Base-by-base conservation (phyloP, 805 yeast genomes). In the Metschnikowia lachancei region DNA sequence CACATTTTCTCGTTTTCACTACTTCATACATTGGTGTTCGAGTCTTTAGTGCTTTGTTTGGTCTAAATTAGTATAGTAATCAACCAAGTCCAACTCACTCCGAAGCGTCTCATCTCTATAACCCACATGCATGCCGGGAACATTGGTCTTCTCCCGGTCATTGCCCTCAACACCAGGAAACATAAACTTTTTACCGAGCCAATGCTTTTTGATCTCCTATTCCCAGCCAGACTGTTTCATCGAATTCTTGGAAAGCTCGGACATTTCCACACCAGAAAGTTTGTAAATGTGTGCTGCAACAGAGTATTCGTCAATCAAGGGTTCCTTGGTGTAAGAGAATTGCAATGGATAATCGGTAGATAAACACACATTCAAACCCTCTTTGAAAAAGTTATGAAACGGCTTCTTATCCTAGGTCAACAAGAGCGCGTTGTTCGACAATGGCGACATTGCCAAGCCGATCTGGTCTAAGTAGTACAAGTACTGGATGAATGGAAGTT, bases 231-330 rank as follows among this genome's bases (percentile, higher is more conserved):
- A 84, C 74, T 92, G 97, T 49, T 77, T 65, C 3, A 94, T 98
- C 0, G 98, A 91, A 66, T 92, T 91, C 53, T 82, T 77, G 0
- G 99, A 99, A 57, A 94, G 73, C 64, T 94, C 99, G 63, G 98
- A 91, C 95, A 94, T 89, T 66, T 94, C 99, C 28, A 92, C 98
- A 51, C 89, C 82, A 0, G 96, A 88, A 35, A 94, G 75, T 63
- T 94, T 90, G 75, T 91, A 94, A 56, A 94, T 94, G 67, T 94
- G 98, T 0, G 97, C 98, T 6, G 99, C 99, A 26, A 94, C 98
- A 2, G 97, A 88, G 64, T 91, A 94, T 66, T 94, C 99, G 66
- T 94, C 99, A 56, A 94, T 94, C 60, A 94, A 76, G 13, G 99
- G 98, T 62, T 94, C 99, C 60, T 95, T 82, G 29, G 99, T 94